Base-by-base conservation (phyloP, 129 eudicot species). In the Ambrosia artemisiifolia region DNA sequence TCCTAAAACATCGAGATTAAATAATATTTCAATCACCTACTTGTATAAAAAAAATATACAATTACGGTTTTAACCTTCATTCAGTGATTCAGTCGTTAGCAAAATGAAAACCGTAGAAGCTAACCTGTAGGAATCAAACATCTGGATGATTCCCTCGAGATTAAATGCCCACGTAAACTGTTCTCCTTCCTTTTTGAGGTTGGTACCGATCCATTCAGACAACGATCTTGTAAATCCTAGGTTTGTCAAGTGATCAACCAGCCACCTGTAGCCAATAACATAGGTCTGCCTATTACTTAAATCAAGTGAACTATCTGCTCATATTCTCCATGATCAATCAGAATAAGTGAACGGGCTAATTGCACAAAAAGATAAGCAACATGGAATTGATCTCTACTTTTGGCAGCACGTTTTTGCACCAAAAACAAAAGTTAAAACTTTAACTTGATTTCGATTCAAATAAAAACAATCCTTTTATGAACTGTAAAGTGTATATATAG, bases 61-160 rank as follows among this genome's bases (percentile, higher is more conserved):
- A 46, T 35, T 30, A 66, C 68, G 49, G 9, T 38, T 40, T 36
- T 53, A 57, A 14, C 7, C 72, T 63, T 65, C 17, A 12, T 53
- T 11, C 13, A 30, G 56, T 14, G 43, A 68, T 20, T n/a, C 13
- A 30, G 57, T 14, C 42, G 48, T 13, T n/a, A n/a, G 16, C 4
- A 19, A 54, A 13, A 12, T 11, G 42, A 65, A 70, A 38, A 47
- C 24, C 38, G 10, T 28, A 33, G 64, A 51, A 43, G 70, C 14
- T 42, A 35, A 88, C 97, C 97, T 89, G 85, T 88, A 95, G 40
- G 96, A 95, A 74, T 88, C 75, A 49, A 95, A 95, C 99, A 95
- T 95, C 83, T 91, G 83, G 38, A 86, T 19, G 17, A 94, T 94
- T 42, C 91, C 97, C 42, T 90, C 97, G 42, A 95, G 91, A 87